A percentile compares a stretch with the other conserved stretches of the same genome.
Conservation (phyloP, 202 grass and related monocot genomes). For the Saccharum hybrid region DNA sequence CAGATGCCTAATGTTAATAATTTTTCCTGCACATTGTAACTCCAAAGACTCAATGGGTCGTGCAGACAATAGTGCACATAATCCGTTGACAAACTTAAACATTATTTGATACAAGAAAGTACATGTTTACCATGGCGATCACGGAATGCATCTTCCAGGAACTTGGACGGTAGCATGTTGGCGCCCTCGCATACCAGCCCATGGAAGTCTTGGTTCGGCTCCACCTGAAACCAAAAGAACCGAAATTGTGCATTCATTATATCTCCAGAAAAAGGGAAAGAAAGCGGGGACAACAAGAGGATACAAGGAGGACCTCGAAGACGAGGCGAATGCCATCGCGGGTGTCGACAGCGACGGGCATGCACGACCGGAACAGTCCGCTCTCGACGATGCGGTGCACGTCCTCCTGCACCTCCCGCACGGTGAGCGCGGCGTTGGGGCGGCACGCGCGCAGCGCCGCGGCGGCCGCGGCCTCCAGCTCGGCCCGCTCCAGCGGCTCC, state of each 20-base stretch:
- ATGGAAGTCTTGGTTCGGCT: constrained; percentile 95
- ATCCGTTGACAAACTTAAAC: neutral
- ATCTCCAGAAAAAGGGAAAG: constrained; percentile 16
- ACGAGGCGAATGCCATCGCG: constrained; percentile 92
- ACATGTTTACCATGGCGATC: constrained; percentile 67
- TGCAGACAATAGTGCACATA: constrained; percentile 7
- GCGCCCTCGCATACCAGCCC: constrained; percentile 90
- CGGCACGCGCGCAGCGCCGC: constrained; percentile 76
- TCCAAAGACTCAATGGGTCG: constrained; percentile 41
- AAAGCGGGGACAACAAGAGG: neutral
- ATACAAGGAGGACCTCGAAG: constrained; percentile 60
- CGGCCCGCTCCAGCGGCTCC: constrained; percentile 74
- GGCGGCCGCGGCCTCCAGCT: constrained; percentile 73
- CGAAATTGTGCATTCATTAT: neutral
- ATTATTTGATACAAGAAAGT: neutral
- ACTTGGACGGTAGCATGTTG: constrained; percentile 92
- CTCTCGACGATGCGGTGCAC: constrained; percentile 90
- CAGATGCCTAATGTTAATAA: constrained; percentile 94
- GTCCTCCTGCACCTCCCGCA: constrained; percentile 93
- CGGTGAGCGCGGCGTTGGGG: constrained; percentile 91
- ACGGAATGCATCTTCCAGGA: constrained; percentile 80
- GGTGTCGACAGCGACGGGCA: constrained; percentile 92
- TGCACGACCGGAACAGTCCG: constrained; percentile 79
- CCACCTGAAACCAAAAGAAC: constrained; percentile 63
- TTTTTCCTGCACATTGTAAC: constrained; percentile 89